Percentiles rank a stretch among this genome's conserved stretches.
Evolutionary conservation across 495 filamentous ascomycete genomes (phyloP).

Genomic region (Trichoderma gamsii): DNA sequence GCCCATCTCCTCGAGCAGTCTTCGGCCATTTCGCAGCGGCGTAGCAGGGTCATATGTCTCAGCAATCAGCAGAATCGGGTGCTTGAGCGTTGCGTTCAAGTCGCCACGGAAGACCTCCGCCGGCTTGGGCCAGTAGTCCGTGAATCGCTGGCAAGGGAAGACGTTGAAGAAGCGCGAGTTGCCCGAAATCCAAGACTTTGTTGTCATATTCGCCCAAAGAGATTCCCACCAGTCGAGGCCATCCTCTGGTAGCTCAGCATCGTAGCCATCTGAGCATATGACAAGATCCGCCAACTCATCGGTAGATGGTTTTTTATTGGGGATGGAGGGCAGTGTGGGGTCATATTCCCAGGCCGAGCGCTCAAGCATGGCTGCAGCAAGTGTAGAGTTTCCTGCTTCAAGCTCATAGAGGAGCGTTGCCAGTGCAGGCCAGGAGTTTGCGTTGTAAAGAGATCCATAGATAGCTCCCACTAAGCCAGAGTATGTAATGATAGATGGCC

Average conservation of each 20-base stretch:
- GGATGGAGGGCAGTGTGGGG: slow-evolving; percentile 28
- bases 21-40: slow-evolving; percentile 39
- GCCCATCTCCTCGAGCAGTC: slow-evolving; percentile 39
- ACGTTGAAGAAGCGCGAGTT: slow-evolving; percentile 38
- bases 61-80: slow-evolving; percentile 40
- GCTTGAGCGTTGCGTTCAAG: slow-evolving; percentile 34
- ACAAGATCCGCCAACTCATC: slow-evolving; percentile 36
- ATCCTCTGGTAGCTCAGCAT: slow-evolving; percentile 33
- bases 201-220: slow-evolving; percentile 40
- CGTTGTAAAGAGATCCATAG: slow-evolving; percentile 38
- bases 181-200: slow-evolving; percentile 38
- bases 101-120: slow-evolving; percentile 41
- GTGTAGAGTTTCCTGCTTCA: slow-evolving; percentile 38
- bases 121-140: slow-evolving; percentile 36
- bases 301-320: slow-evolving; percentile 23
- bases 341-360: slow-evolving; percentile 32
- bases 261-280: slow-evolving; percentile 39
- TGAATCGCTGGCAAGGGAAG: slow-evolving; percentile 39
- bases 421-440: slow-evolving; percentile 34
- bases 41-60: slow-evolving; percentile 45
- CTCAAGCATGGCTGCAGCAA: slow-evolving; percentile 32
- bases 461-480: slow-evolving; percentile 32
- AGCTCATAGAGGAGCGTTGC: slow-evolving; percentile 37
- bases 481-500: slow-evolving; percentile 39
- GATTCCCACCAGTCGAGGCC: slow-evolving; percentile 38